phyloP scores from a whole-genome alignment of 2,329 filamentous ascomycete genomes.

The Neofusicoccum sp. region DNA sequence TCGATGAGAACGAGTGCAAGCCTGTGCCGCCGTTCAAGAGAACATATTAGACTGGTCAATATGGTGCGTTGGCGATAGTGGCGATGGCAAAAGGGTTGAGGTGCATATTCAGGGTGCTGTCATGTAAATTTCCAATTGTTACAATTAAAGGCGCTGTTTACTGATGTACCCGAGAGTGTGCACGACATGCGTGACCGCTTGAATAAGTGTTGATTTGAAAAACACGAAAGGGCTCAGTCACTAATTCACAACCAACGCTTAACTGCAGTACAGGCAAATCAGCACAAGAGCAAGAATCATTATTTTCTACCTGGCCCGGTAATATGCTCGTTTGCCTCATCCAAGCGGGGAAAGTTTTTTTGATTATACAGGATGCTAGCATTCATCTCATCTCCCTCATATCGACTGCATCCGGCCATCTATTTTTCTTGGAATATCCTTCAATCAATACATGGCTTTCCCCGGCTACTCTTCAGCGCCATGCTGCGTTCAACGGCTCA shows the following conservation, averaged over 20 bases:
- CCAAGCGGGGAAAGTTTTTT: not conserved
- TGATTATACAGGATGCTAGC: slow-evolving; percentile 11
- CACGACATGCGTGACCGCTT: too few relatives aligned
- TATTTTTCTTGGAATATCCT: too few relatives aligned
- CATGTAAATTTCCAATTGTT: slow-evolving; percentile 9
- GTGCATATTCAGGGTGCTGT: not conserved
- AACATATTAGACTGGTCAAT: slow-evolving; percentile 63
- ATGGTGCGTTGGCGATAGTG: not conserved
- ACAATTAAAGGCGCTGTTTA: not conserved
- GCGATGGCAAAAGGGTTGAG: slow-evolving; percentile 1
- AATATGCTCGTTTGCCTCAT: not conserved
- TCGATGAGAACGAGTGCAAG: slow-evolving; percentile 96
- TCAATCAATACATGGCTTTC: too few relatives aligned
- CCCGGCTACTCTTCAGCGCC: not conserved
- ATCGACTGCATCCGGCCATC: not conserved
- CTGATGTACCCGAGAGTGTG: not conserved
- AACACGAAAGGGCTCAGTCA: too few relatives aligned
- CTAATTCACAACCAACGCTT: not conserved
- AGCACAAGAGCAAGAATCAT: not conserved
- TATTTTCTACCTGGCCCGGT: not conserved
- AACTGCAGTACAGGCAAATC: not conserved
- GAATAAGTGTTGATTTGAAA: too few relatives aligned
- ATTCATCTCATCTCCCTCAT: not conserved
- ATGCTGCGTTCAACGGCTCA: slow-evolving; percentile 37
- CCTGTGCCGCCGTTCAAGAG: slow-evolving; percentile 94